Evolutionary conservation across 2,329 filamentous ascomycete species (phyloP), one percentile per base, ranked within the genome.

Genomic region (Aspergillus persii): DNA sequence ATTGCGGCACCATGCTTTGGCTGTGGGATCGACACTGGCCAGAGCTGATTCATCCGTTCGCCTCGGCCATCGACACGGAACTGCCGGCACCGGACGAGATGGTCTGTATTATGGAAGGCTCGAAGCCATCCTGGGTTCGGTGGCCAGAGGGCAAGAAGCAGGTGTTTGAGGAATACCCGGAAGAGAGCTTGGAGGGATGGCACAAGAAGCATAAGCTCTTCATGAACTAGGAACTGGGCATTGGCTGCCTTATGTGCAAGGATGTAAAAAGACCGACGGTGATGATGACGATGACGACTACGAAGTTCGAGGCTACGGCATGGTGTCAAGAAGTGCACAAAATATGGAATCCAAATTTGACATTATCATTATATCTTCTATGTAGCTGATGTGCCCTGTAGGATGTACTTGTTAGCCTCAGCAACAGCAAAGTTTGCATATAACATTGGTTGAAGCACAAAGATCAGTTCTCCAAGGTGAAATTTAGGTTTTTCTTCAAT

Each of bases 381-480:
- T 11, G 11, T 47, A 47, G 18, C 18, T 26, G 18, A 23, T 8
- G 23, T 23, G 18, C 11, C 33, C 9, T 53, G 15, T 46, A 26
- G 39, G 12, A 33, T 50, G 2, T 55, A 49, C 12, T 36, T 47
- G 50, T 60, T 61, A 62, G 61, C 52, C 48, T 26, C n/a, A 44
- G 36, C n/a, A 33, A 61, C 41, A 54, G 23, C 11, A 39, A 27
- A 9, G 18, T 47, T 50, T 44, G 29, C 36, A 53, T 49, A 55
- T 47, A 62, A 30, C 58, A 53, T 52, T 54, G 58, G 48, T 50
- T 26, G 57, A 48, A 56, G 52, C 50, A 31, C 51, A 62, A 61
- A 52, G 63, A 69, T 86, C 84, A 86, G 84, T 80, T 87, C 84
- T 86, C 84, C 84, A 86, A 86, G 83, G 82, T 86, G 83, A 85